Conservation (phyloP, 148 eudicot genomes). For the Camellia japonica region DNA sequence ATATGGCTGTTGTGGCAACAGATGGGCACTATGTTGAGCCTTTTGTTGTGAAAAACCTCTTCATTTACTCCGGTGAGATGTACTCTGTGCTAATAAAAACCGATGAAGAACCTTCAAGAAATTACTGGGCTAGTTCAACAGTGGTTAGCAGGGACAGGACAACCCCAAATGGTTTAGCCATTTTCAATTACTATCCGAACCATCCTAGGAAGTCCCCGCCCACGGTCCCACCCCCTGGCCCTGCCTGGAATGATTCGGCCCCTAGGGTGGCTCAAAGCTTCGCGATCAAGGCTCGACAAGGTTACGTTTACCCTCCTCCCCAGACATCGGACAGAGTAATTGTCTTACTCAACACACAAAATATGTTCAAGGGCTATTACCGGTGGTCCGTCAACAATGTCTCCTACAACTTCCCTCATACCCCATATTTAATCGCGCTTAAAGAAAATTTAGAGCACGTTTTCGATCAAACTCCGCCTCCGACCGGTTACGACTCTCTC, state of each 20-base stretch:
- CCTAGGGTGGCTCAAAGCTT: slow-evolving; percentile 51
- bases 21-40: slow-evolving; percentile 81
- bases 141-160: slow-evolving; percentile 53
- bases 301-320: slow-evolving; percentile 54
- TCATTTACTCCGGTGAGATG: slow-evolving; percentile 84
- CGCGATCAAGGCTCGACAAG: slow-evolving; percentile 50
- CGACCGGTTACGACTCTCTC: slow-evolving; percentile 40
- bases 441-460: slow-evolving; percentile 43
- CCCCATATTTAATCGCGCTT: slow-evolving; percentile 69
- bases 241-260: slow-evolving; percentile 53
- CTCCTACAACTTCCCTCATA: slow-evolving; percentile 59
- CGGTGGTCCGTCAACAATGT: slow-evolving; percentile 76
- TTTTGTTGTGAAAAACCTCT: slow-evolving; percentile 60
- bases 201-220: slow-evolving; percentile 41
- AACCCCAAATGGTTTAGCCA: slow-evolving; percentile 65
- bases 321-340: slow-evolving; percentile 46
- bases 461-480: slow-evolving; percentile 61
- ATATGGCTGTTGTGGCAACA: slow-evolving; percentile 80
- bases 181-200: slow-evolving; percentile 72
- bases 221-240: slow-evolving; percentile 55
- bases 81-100: slow-evolving; percentile 74
- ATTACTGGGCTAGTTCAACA: slow-evolving; percentile 63
- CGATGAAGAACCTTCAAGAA: slow-evolving; percentile 62
- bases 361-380: slow-evolving; percentile 34
- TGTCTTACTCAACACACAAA: slow-evolving; percentile 78